Conservation (phyloP, 192 early-diverging fungal species). For the Allomyces macrogynus region DNA sequence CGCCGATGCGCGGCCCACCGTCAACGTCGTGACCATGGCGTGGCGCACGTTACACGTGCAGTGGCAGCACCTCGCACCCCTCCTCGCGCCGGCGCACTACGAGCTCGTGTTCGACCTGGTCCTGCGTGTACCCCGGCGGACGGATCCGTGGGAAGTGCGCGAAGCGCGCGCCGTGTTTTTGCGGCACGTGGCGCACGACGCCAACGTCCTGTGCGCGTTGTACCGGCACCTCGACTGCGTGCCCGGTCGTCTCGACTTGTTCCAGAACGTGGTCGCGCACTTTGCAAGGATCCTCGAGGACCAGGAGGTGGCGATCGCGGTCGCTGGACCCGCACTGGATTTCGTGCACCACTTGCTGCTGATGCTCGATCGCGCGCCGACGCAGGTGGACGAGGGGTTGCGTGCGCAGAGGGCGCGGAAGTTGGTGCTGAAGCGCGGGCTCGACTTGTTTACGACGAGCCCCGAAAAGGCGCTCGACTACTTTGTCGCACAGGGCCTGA, state of each 20-base stretch:
- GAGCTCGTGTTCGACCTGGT: too few relatives aligned
- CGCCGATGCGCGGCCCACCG: neutral
- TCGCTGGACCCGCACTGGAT: neutral
- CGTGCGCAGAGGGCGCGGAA: conserved; percentile 66
- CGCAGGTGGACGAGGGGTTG: conserved; percentile 18
- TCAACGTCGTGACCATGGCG: neutral
- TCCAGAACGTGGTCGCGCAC: neutral
- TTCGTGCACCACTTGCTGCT: neutral
- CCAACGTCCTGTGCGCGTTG: neutral
- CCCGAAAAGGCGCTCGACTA: conserved; percentile 49
- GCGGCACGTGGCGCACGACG: neutral
- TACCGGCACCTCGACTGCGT: neutral
- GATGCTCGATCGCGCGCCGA: neutral
- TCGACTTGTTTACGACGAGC: conserved; percentile 30
- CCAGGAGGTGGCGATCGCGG: too few relatives aligned
- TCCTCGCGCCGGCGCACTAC: neutral
- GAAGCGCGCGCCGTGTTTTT: neutral
- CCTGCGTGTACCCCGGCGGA: neutral
- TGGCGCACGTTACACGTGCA: neutral
- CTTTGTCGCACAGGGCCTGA: conserved; percentile 14
- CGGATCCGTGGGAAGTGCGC: neutral
- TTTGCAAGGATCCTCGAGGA: too few relatives aligned
- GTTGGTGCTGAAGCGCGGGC: neutral
- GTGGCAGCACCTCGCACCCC: neutral
- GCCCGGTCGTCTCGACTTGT: neutral